Evolutionary conservation across 2,329 filamentous ascomycete species (phyloP), one percentile per base, ranked within the genome.

Genomic region (Epichloe elymi): DNA sequence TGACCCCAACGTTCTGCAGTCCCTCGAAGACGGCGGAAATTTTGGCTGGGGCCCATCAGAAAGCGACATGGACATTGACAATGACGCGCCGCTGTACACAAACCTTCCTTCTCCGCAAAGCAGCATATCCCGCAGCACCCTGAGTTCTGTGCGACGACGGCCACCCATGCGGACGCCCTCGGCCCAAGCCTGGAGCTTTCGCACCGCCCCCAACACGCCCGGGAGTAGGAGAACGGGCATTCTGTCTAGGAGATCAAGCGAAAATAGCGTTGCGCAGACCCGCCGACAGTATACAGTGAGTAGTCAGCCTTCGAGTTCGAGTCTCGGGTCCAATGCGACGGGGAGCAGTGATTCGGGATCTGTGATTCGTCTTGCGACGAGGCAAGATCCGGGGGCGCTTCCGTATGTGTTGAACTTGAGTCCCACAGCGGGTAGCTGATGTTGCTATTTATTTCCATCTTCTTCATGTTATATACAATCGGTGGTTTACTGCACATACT

Each of bases 181-280:
- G 6, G 65, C 66, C 6, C 66, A 66, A 26, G 71, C 69, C 7
- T 69, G 71, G 67, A 66, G 64, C 42, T 79, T 73, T 56, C 67
- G 70, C 49, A 78, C 75, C 6, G 75, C 75, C 15, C 75, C 76
- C 0, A 76, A 74, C n/a, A 78, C 75, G 26, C 70, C 74, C 6
- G 69, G 67, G 43, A 76, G 73, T 52, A 69, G 65, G 11, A 62
- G 58, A 15, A 64, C 66, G n/a, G 66, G 58, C 5, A 51, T 60
- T n/a, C 46, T 68, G 17, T 70, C 70, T 19, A 65, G 65, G 30
- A 65, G 60, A 47, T 64, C 61, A 8, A 72, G 67, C 53, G 58
- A 59, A 43, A 64, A 62, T 51, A 72, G 64, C 53, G 70, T 76
- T 51, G 67, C 73, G 33, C 70, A 69, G 58, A 68, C 68, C 2